Percentiles rank a stretch among this genome's conserved stretches.
phyloP scores from a whole-genome alignment of 108 stramenopile species.

The Mediolabrus comicus region DNA sequence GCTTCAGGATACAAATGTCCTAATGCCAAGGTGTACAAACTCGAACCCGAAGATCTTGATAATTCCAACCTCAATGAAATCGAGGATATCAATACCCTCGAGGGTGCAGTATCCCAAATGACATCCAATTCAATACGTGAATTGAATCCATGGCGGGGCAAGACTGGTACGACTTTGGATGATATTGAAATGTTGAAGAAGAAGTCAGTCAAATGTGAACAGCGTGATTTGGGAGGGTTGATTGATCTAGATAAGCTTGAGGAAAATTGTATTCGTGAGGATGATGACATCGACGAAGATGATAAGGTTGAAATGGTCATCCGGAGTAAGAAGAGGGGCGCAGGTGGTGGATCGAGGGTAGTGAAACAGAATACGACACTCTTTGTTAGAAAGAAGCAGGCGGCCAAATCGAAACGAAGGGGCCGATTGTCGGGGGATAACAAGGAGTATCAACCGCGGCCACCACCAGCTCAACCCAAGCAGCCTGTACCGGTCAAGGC shows the following conservation, averaged over 20 bases:
- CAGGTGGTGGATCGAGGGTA: conserved; percentile 8
- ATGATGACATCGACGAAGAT: conserved; percentile 21
- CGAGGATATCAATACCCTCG: conserved; percentile 46
- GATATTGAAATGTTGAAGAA: conserved; percentile 47
- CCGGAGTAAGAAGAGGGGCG: conserved; percentile 10
- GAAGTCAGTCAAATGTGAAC: conserved; percentile 36
- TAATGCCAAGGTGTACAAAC: conserved; percentile 20
- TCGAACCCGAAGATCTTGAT: conserved; percentile 50
- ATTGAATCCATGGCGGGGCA: conserved; percentile 23
- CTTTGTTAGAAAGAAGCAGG: background rate
- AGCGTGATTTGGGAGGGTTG: conserved; percentile 23
- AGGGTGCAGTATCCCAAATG: conserved; percentile 42
- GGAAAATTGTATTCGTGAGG: conserved; percentile 26
- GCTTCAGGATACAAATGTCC: conserved; percentile 33
- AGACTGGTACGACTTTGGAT: conserved; percentile 25
- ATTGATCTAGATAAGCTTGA: conserved; percentile 42
- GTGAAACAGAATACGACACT: conserved; percentile 10
- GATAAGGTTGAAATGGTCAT: conserved; percentile 25
- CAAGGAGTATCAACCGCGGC: conserved; percentile 25
- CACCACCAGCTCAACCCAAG: background rate
- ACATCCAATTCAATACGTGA: conserved; percentile 10
- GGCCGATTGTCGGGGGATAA: conserved; percentile 8
- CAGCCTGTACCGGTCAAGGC: conserved; percentile 9
- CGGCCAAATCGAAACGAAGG: conserved; percentile 1
- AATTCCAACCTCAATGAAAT: conserved; percentile 38